Conservation (phyloP, 768 basidiomycete species). For the Piloderma croceum region DNA sequence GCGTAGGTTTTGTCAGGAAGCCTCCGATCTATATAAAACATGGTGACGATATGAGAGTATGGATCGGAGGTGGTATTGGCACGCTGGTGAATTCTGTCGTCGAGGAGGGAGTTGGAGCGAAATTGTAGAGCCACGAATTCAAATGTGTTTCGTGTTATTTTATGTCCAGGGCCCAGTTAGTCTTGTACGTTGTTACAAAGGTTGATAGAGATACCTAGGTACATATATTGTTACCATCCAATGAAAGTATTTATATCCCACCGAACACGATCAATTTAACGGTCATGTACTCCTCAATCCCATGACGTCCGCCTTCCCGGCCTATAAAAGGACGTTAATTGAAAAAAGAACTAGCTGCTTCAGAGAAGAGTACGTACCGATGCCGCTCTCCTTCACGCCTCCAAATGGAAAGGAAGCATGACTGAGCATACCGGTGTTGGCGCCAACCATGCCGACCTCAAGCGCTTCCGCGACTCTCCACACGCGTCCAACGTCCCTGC, state of each 20-base stretch:
- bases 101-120: slow-evolving; percentile 54
- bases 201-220: no score
- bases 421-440: slow-evolving; percentile 76
- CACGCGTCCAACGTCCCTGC: slow-evolving; percentile 77
- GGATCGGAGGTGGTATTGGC: slow-evolving; percentile 69
- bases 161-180: no score
- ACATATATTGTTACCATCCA: slow-evolving; percentile 4
- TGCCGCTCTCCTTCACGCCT: slow-evolving; percentile 85
- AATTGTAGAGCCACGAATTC: not conserved
- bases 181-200: no score
- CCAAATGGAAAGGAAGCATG: slow-evolving; percentile 84
- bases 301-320: slow-evolving; percentile 77
- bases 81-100: slow-evolving; percentile 74
- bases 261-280: slow-evolving; percentile 79
- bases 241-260: slow-evolving; percentile 38
- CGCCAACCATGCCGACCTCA: slow-evolving; percentile 91
- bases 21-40: slow-evolving; percentile 67
- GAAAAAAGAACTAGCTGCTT: slow-evolving; percentile 7
- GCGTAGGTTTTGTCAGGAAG: slow-evolving; percentile 73
- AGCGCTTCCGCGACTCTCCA: slow-evolving; percentile 94
- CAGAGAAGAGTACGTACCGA: slow-evolving; percentile 32
- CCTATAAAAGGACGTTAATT: slow-evolving; percentile 32
- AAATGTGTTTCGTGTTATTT: slow-evolving; percentile 3
- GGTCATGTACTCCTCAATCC: slow-evolving; percentile 86
- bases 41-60: slow-evolving; percentile 66